Conservation (phyloP, 2,329 filamentous ascomycete species). For the Cercospora berteroae region DNA sequence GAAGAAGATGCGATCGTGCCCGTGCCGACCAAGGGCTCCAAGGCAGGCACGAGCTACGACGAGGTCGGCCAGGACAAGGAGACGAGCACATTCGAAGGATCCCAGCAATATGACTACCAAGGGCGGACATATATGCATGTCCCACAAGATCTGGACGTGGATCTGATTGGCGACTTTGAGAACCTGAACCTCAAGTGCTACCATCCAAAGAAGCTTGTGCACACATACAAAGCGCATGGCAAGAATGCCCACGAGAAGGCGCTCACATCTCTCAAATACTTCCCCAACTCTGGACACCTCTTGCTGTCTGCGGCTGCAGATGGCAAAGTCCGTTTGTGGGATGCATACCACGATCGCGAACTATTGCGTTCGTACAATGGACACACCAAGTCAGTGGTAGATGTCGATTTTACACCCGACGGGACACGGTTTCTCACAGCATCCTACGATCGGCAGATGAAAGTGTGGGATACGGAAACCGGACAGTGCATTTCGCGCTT, state of each 20-base stretch:
- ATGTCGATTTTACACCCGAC: conserved; percentile 78
- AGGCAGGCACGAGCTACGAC: conserved; percentile 55
- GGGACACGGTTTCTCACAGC: conserved; percentile 86
- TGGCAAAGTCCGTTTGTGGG: conserved; percentile 87
- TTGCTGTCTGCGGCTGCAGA: conserved; percentile 88
- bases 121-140: conserved; percentile 97
- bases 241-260: conserved; percentile 61
- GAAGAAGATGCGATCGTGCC: conserved; percentile 70
- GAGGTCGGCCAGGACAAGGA: conserved; percentile 56
- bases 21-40: conserved; percentile 49
- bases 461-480: conserved; percentile 96
- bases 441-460: conserved; percentile 93
- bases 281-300: conserved; percentile 83
- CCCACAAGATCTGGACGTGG: conserved; percentile 83
- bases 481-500: conserved; percentile 85
- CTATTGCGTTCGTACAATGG: conserved; percentile 88
- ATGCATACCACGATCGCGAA: conserved; percentile 86
- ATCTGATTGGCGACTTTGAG: conserved; percentile 73
- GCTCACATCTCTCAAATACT: conserved; percentile 85
- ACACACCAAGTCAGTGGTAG: conserved; percentile 85
- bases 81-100: conserved; percentile 83
- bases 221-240: conserved; percentile 75
- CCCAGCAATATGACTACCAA: conserved; percentile 83
- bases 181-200: conserved; percentile 60
- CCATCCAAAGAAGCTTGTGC: conserved; percentile 89